A percentile compares a stretch with the other conserved stretches of the same genome.
phyloP scores from a whole-genome alignment of 176 grass and related monocot species.

The Tillandsia leiboldiana region DNA sequence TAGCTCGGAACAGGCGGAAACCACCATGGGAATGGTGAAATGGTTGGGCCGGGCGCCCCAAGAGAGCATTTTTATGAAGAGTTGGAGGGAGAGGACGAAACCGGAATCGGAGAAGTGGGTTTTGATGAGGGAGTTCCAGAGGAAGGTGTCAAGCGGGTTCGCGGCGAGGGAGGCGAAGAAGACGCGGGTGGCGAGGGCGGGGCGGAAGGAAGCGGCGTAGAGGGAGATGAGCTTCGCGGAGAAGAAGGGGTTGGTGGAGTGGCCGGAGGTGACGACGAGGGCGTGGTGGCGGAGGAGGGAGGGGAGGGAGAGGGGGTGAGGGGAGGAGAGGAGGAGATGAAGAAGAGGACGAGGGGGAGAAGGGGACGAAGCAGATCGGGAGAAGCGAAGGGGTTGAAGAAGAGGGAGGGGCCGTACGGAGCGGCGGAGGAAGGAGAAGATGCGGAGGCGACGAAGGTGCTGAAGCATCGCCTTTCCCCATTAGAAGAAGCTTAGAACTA shows the following conservation, averaged over 20 bases:
- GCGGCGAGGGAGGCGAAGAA: slow-evolving; percentile 25
- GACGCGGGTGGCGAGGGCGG: slow-evolving; percentile 28
- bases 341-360: neutral
- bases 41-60: slow-evolving; percentile 29
- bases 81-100: slow-evolving; percentile 24
- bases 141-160: slow-evolving; percentile 42
- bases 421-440: neutral
- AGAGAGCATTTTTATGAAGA: slow-evolving; percentile 37
- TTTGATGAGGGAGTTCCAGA: slow-evolving; percentile 62
- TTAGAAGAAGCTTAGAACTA: too few species aligned
- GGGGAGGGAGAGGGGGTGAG: slow-evolving; percentile 6
- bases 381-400: slow-evolving; percentile 31
- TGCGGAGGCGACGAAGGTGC: neutral
- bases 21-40: slow-evolving; percentile 52
- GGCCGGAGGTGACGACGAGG: slow-evolving; percentile 35
- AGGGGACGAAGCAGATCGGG: slow-evolving; percentile 4
- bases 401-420: slow-evolving; percentile 1
- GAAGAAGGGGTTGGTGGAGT: slow-evolving; percentile 40
- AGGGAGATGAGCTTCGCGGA: slow-evolving; percentile 62
- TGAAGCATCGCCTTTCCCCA: too few species aligned
- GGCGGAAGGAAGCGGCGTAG: slow-evolving; percentile 35
- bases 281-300: slow-evolving; percentile 41
- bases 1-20: slow-evolving; percentile 50
- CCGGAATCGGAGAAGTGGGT: slow-evolving; percentile 34
- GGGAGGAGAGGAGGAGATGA: slow-evolving; percentile 10